phyloP scores from a whole-genome alignment of 805 yeast genomes.

The Yamadazyma insecticola region DNA sequence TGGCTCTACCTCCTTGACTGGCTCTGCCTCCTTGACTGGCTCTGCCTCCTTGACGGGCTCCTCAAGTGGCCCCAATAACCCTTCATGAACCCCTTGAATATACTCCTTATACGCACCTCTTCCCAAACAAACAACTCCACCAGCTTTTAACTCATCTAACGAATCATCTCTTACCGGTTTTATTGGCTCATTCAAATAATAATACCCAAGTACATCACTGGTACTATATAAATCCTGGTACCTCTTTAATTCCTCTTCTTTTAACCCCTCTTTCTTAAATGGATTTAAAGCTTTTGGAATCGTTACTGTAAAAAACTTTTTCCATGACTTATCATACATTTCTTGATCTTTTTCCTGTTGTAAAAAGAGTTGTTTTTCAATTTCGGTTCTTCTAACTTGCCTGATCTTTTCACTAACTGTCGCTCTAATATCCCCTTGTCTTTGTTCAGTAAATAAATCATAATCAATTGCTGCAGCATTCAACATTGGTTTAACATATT shows the following conservation, averaged over 20 bases:
- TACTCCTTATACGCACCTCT: conserved; percentile 96
- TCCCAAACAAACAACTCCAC: conserved; percentile 90
- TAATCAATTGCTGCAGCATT: conserved; percentile 82
- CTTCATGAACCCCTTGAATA: conserved; percentile 87
- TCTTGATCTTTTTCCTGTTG: conserved; percentile 3
- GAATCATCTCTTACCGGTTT: conserved; percentile 45
- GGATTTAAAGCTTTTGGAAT: conserved; percentile 9
- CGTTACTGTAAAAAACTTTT: conserved; percentile 18
- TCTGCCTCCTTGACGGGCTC: too few relatives aligned
- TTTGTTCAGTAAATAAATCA: conserved; percentile 67
- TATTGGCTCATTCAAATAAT: conserved; percentile 26
- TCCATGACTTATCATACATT: conserved; percentile 22
- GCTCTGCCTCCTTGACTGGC: too few relatives aligned
- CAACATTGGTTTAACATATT: conserved; percentile 79
- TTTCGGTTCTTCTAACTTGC: conserved; percentile 47
- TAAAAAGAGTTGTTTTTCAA: conserved; percentile 3
- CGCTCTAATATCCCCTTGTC: conserved; percentile 86
- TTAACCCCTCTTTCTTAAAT: conserved; percentile 7
- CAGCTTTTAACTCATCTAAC: conserved; percentile 45
- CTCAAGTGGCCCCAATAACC: conserved; percentile 84
- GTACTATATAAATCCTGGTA: conserved; percentile 34
- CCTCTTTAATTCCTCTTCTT: conserved; percentile 13
- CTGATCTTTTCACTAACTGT: conserved; percentile 82
- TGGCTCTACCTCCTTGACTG: background rate
- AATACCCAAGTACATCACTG: conserved; percentile 55